These are phyloP conservation scores for Diplocarpon mali DNA, from an alignment of 2,329 filamentous ascomycete genomes.

Conservation along the genomic window DNA sequence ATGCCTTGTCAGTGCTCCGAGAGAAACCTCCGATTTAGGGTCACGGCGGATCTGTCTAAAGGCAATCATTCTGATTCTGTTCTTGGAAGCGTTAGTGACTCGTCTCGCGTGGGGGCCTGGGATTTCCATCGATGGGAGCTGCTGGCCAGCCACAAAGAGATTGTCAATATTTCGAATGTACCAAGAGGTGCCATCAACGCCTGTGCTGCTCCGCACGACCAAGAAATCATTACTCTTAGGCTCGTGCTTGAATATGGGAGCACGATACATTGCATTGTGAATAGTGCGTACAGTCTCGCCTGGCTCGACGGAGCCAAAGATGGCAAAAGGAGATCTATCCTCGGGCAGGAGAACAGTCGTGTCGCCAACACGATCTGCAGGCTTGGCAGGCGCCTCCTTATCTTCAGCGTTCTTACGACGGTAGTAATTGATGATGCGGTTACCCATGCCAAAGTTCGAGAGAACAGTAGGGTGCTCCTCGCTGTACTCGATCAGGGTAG, in stretches of 20 bases:
- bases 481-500: slow-evolving; percentile 86
- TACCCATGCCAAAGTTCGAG: slow-evolving; percentile 97
- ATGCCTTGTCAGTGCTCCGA: slow-evolving; percentile 82
- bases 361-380: slow-evolving; percentile 68
- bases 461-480: slow-evolving; percentile 86
- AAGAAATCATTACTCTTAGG: slow-evolving; percentile 75
- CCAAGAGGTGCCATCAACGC: slow-evolving; percentile 65
- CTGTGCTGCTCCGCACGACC: slow-evolving; percentile 71
- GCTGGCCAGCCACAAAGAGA: slow-evolving; percentile 81
- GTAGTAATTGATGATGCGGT: slow-evolving; percentile 93
- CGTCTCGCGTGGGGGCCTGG: slow-evolving; percentile 89
- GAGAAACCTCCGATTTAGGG: slow-evolving; percentile 54
- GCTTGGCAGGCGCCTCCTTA: slow-evolving; percentile 29
- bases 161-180: slow-evolving; percentile 85
- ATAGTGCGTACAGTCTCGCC: slow-evolving; percentile 85
- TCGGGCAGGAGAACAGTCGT: slow-evolving; percentile 79
- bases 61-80: slow-evolving; percentile 89
- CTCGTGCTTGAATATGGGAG: slow-evolving; percentile 82
- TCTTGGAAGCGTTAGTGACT: slow-evolving; percentile 95
- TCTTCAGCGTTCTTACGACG: slow-evolving; percentile 64
- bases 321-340: slow-evolving; percentile 90
- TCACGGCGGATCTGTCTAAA: slow-evolving; percentile 80
- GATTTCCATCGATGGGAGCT: slow-evolving; percentile 84
- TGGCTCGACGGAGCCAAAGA: slow-evolving; percentile 86
- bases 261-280: slow-evolving; percentile 91